Evolutionary conservation across 345 rosid species (phyloP).

Genomic region (Salix brachista): DNA sequence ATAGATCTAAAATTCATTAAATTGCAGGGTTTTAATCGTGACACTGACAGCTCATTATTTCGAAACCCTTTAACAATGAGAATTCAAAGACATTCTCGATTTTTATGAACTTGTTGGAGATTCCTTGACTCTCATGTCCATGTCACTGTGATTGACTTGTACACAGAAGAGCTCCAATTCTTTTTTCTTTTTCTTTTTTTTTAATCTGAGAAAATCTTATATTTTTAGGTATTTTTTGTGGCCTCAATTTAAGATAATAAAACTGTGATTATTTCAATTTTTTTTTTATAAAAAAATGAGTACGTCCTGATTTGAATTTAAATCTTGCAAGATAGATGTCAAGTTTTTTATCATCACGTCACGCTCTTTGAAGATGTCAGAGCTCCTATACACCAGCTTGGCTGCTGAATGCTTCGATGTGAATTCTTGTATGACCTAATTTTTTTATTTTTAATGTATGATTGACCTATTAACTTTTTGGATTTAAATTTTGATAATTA

Average conservation of each 20-base stretch:
- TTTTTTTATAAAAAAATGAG: too few species aligned
- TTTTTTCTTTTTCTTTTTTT: too few species aligned
- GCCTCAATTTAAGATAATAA: too few species aligned
- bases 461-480: background rate
- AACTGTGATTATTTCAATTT: too few species aligned
- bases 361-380: fast-evolving
- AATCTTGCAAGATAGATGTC: too few species aligned
- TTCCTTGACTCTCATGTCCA: background rate
- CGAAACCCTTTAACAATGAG: background rate
- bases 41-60: background rate
- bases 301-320: too few species aligned
- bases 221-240: too few species aligned
- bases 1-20: too few species aligned
- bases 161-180: fast-evolving
- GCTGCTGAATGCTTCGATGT: fast-evolving
- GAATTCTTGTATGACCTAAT: background rate
- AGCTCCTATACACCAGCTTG: background rate
- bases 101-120: background rate
- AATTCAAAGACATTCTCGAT: background rate
- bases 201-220: too few species aligned
- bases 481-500: background rate
- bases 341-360: too few species aligned
- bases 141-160: background rate
- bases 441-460: too few species aligned
- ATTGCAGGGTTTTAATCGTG: background rate